Conservation (phyloP, 1,284 basidiomycete species). For the Pterulicium gracile region DNA sequence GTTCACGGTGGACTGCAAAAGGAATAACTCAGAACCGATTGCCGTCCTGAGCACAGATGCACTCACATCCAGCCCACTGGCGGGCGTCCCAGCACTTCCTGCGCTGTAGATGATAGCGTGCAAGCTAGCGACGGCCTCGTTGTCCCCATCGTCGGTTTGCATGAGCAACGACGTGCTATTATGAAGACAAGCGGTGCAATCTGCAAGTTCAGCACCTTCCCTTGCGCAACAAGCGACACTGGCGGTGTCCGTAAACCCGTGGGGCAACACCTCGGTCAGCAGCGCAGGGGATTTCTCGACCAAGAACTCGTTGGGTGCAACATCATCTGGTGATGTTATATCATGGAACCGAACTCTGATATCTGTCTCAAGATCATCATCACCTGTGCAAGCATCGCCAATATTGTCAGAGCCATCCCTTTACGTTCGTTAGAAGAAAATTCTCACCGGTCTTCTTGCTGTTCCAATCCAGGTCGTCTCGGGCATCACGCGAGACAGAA, state of each 20-base stretch:
- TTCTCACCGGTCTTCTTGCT: conserved; percentile 72
- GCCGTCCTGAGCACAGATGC: background rate
- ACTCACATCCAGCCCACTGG: conserved; percentile 37
- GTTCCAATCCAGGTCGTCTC: conserved; percentile 59
- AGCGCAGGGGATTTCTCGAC: background rate
- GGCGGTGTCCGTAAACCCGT: background rate
- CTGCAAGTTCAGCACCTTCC: conserved; percentile 11
- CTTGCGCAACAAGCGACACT: conserved; percentile 1
- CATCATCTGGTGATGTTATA: conserved; percentile 3
- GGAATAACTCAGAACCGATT: background rate
- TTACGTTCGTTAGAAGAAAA: conserved; percentile 1
- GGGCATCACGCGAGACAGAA: conserved; percentile 39
- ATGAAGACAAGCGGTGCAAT: conserved; percentile 11
- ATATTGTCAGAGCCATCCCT: background rate
- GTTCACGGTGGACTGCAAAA: conserved; percentile 17
- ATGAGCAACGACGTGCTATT: conserved; percentile 8
- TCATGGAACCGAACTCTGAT: conserved; percentile 38
- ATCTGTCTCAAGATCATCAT: conserved; percentile 65
- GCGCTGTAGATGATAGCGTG: conserved; percentile 30
- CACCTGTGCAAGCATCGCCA: conserved; percentile 38
- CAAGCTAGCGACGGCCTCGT: conserved; percentile 22
- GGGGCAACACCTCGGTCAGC: background rate
- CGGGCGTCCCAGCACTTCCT: conserved; percentile 36
- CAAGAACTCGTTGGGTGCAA: background rate
- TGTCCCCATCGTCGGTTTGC: conserved; percentile 13